A percentile compares a stretch with the other conserved stretches of the same genome.
These are phyloP conservation scores for Monosporascus ibericus DNA, from an alignment of 2,329 filamentous ascomycete species.

Conservation along the genomic window DNA sequence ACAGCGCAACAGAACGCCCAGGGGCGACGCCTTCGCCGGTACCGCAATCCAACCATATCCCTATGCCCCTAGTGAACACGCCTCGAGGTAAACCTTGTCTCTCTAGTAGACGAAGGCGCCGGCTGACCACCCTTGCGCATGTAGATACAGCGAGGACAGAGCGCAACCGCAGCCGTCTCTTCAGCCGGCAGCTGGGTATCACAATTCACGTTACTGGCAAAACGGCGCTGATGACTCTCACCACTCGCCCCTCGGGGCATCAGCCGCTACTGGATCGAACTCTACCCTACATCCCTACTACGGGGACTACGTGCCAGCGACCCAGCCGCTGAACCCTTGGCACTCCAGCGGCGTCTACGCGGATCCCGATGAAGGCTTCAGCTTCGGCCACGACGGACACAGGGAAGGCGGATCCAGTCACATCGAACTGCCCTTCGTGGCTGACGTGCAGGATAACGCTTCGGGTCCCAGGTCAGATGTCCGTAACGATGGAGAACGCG, in stretches of 20 bases:
- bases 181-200: neutral
- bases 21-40: neutral
- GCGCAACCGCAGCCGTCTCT: neutral
- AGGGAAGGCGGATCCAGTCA: neutral
- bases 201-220: neutral
- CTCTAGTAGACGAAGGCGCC: no score
- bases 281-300: neutral
- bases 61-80: neutral
- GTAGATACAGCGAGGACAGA: neutral
- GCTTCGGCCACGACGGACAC: neutral
- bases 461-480: neutral
- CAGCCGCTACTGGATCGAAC: neutral
- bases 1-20: neutral
- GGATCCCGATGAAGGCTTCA: neutral
- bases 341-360: neutral
- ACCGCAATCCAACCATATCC: neutral
- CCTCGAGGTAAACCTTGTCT: neutral
- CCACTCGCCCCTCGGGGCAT: neutral
- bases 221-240: neutral
- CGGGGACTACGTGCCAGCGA: neutral
- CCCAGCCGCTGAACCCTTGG: neutral
- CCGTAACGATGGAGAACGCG: neutral
- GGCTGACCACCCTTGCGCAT: no score
- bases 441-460: neutral
- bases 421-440: neutral